phyloP scores from a whole-genome alignment of 805 yeast species.

The Candida nanaspora region DNA sequence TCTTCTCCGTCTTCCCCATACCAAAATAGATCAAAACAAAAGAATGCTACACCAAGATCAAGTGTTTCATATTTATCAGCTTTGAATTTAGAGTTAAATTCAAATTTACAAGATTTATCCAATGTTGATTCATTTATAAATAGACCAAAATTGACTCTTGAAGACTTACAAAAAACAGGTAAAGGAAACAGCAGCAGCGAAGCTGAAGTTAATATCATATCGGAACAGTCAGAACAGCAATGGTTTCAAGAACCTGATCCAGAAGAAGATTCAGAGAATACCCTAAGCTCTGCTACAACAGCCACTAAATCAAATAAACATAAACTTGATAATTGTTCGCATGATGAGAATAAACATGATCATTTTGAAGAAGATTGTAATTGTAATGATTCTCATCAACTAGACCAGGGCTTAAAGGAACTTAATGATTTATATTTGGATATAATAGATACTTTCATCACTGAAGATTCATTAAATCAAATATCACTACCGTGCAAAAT shows the following conservation, averaged over 20 bases:
- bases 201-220: background rate
- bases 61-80: background rate
- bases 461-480: constrained; percentile 37
- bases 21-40: no score
- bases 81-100: background rate
- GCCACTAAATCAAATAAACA: background rate
- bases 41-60: background rate
- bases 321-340: background rate
- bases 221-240: background rate
- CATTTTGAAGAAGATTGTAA: no score
- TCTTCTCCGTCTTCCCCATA: no score
- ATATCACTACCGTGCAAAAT: constrained; percentile 39
- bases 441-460: constrained; percentile 34
- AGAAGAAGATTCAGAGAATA: no score
- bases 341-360: background rate
- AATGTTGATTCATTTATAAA: constrained; percentile 4
- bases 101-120: background rate
- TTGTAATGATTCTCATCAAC: background rate
- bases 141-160: no score
- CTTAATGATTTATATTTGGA: constrained; percentile 9
- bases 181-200: background rate
- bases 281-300: background rate
- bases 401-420: background rate
- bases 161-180: no score
- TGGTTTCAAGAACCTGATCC: background rate